Conservation (phyloP, 2,329 filamentous ascomycete genomes). For the Mariannaea sp. region DNA sequence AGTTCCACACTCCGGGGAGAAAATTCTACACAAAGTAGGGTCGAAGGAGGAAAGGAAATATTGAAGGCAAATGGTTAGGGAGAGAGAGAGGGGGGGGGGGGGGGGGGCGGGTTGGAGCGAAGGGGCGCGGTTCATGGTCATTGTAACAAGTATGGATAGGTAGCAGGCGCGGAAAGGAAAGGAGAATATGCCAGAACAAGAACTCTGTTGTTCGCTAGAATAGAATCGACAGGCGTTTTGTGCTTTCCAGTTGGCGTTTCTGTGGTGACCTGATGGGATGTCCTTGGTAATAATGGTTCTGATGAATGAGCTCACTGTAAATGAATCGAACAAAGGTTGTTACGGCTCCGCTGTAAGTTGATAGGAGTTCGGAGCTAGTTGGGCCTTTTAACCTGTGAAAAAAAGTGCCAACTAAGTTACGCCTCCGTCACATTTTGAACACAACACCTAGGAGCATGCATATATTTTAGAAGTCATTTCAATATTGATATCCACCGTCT, state of each 20-base stretch:
- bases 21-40: conserved; percentile 9
- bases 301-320: too few species aligned
- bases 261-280: neutral
- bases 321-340: too few species aligned
- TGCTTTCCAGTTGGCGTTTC: conserved; percentile 7
- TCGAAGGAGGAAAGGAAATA: neutral
- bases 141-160: conserved; percentile 10
- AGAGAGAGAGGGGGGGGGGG: neutral
- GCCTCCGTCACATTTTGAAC: too few species aligned
- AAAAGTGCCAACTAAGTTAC: too few species aligned
- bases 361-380: neutral
- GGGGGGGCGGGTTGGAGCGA: too few species aligned
- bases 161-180: neutral
- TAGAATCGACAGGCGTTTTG: conserved; percentile 21
- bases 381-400: too few species aligned
- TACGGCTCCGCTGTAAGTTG: too few species aligned
- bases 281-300: too few species aligned
- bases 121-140: conserved; percentile 1
- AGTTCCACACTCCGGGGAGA: conserved; percentile 7
- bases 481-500: conserved; percentile 15
- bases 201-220: conserved; percentile 14
- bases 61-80: neutral
- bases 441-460: too few species aligned
- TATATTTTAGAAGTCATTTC: too few species aligned
- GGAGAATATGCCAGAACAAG: conserved; percentile 1